A percentile compares a stretch with the other conserved stretches of the same genome.
Conservation (phyloP, 202 grass and related monocot genomes). For the Panicum virgatum region DNA sequence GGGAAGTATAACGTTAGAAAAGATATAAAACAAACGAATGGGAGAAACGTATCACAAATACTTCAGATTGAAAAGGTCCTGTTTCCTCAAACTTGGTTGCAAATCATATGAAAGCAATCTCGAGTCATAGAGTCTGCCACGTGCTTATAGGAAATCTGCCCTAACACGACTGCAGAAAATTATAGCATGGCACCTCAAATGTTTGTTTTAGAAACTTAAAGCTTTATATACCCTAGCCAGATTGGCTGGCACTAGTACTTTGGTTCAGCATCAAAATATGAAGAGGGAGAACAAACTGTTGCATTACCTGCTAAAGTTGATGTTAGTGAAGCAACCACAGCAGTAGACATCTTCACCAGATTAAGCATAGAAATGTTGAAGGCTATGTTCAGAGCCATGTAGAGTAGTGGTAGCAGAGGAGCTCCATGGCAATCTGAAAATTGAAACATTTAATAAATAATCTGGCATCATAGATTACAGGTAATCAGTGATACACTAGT, state of each 20-base stretch:
- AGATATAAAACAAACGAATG: not conserved
- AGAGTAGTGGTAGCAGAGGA: conserved; percentile 78
- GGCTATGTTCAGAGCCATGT: conserved; percentile 80
- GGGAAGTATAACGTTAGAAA: conserved; percentile 32
- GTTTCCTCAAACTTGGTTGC: not conserved
- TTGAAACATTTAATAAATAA: conserved; percentile 22
- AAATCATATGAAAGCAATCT: not conserved
- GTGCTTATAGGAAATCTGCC: not conserved
- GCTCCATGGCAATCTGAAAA: conserved; percentile 89
- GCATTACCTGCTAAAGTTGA: conserved; percentile 78
- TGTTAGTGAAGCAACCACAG: conserved; percentile 79
- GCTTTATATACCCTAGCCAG: not conserved
- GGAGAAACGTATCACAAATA: not conserved
- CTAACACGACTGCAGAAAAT: conserved; percentile 2
- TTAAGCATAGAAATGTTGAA: conserved; percentile 92
- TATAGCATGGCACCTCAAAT: not conserved
- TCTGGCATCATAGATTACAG: not conserved
- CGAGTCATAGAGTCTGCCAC: not conserved
- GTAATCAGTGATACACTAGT: not conserved
- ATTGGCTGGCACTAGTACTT: not conserved
- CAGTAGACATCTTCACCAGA: conserved; percentile 94
- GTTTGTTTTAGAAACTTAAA: not conserved
- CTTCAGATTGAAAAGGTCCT: conserved; percentile 14
- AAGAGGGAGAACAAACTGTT: not conserved
- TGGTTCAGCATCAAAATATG: conserved; percentile 13